Base-by-base conservation (phyloP, 2,329 filamentous ascomycete species). In the Leptographium wingfieldii region DNA sequence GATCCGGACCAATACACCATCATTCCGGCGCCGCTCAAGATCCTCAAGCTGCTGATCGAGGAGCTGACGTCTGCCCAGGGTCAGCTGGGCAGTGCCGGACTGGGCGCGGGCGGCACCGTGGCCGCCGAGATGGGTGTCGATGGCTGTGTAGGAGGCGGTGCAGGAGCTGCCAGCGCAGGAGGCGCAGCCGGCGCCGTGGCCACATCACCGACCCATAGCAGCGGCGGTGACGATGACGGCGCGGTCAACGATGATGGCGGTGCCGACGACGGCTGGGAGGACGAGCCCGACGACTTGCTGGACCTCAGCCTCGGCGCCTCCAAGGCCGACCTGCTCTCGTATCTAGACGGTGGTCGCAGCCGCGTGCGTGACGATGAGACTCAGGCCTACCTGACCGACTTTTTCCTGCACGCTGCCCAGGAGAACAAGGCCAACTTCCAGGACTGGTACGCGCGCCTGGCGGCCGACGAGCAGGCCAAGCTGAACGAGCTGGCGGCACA, bases 21-120 rank as follows among this genome's bases (percentile, higher is more conserved):
- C 62, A 84, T 99, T 61, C 84, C 92, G 0, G 92, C 92, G 0
- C 86, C 90, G 1, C 80, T 99, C 69, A 99, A 99, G 76, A 96
- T 99, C 62, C 76, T 97, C 73, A 99, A 99, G 77, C 87, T 97
- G 4, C 82, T 99, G 10, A 87, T 97, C 55, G 90, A 96, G 69
- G 94, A 99, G 74, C 82, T 99, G 3, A 78, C 88, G 6, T 90
- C 89, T 0, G 90, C 91, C 1, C 86, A 88, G 5, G 90, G 89
- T 29, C 73, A 75, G n/a, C 74, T 77, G 62, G 62, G 59, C 55
- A 76, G 76, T 56, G 57, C 57, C n/a, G 58, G 57, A 27, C 58
- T 63, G 9, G 62, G 49, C 12, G 59, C 35, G 25, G 57, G 55
- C 52, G 56, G 40, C 14, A 80, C 84, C 57, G 77, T 85, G 1